Base-by-base conservation (phyloP, 1,139 yeast species). In the Nematodospora anomalae region DNA sequence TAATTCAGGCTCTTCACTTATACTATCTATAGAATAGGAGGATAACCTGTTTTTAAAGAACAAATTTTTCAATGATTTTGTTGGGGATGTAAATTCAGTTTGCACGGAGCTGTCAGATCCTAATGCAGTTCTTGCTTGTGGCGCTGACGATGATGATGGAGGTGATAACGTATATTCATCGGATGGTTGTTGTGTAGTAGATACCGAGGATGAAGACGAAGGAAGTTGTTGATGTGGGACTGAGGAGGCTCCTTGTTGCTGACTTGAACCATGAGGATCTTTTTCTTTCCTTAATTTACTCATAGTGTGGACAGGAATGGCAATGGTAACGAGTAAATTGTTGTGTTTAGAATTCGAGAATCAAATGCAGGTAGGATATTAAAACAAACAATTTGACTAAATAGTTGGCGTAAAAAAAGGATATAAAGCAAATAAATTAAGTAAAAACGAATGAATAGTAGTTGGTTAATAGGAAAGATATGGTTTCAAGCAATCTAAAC, bases 11-110 rank as follows among this genome's bases (percentile, higher is more conserved):
- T 53, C 57, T 36, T 58, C 61, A 21, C 54, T 52, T 25, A 54
- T 51, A 34, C 63, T 58, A 13, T 58, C 64, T 27, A 54, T 49
- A 14, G 65, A 59, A 37, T 58, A 53, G 3, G 56, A 41, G 3
- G 64, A 58, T 18, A 52, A 45, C 23, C 60, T 43, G 35, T 58
- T 51, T 29, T 54, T 53, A 43, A 62, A 60, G 32, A 57, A 52
- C 20, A 42, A 33, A 36, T 46, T 52, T 38, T 56, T 54, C 30
- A 59, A 44, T 16, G 64, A 53, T 42, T 60, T 62, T 27, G 57
- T 48, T 8, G 67, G 66, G 12, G 64, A 58, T 6, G 57, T 38
- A 34, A 47, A 44, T 27, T 50, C 55, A n/a, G 33, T 32, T 11
- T 15, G 23, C 9, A 26, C 30, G 4, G 39, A 34, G 4, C 25